A percentile compares a stretch with the other conserved stretches of the same genome.
Conservation (phyloP, 2,329 filamentous ascomycete species). For the Fusarium praegraminearum region DNA sequence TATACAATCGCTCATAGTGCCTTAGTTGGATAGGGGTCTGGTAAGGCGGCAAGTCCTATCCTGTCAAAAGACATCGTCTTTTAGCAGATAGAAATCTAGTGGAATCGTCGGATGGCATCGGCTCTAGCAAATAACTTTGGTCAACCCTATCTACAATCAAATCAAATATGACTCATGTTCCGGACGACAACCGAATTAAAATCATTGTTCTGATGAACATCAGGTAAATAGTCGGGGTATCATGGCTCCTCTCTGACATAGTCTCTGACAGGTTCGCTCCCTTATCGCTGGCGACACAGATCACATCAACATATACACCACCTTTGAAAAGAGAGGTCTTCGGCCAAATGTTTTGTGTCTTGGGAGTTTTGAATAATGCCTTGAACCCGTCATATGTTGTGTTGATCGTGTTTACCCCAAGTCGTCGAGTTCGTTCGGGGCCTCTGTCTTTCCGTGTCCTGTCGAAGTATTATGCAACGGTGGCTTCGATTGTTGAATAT, state of each 20-base stretch:
- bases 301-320: constrained; percentile 50
- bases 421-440: constrained; percentile 51
- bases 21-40: no score
- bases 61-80: no score
- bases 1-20: no score
- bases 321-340: constrained; percentile 49
- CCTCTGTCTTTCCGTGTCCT: constrained; percentile 53
- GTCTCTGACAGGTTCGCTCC: constrained; percentile 56
- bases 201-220: constrained; percentile 41
- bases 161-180: no score
- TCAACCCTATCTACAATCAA: no score
- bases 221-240: constrained; percentile 52
- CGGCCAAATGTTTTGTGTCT: constrained; percentile 55
- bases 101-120: no score
- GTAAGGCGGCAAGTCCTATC: no score
- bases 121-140: no score
- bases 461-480: constrained; percentile 58
- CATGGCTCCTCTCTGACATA: constrained; percentile 55
- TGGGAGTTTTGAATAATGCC: constrained; percentile 57
- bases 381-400: constrained; percentile 58
- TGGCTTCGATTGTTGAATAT: constrained; percentile 48
- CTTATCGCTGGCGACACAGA: constrained; percentile 57
- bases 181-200: constrained; percentile 52
- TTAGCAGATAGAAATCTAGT: no score
- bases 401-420: constrained; percentile 53